Percentiles rank a stretch among this genome's conserved stretches.
These are phyloP conservation scores for Neofusicoccum kwambonambiense DNA, from an alignment of 2,329 filamentous ascomycete species.

Conservation along the genomic window DNA sequence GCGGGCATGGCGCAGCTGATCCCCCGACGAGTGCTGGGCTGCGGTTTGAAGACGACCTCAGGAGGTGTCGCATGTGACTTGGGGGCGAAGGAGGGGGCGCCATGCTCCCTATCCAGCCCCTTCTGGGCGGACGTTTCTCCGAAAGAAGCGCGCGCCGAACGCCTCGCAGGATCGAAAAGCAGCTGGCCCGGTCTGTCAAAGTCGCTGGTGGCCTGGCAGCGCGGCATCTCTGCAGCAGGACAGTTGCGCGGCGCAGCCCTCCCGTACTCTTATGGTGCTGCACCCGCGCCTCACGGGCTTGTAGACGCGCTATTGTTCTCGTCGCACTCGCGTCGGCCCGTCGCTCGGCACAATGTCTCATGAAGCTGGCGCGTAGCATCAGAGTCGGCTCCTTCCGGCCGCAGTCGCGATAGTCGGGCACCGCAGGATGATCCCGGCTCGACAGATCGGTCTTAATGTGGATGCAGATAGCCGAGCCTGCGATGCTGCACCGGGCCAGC, in stretches of 20 bases:
- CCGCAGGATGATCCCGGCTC: background rate
- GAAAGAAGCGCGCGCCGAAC: background rate
- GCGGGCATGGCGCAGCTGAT: background rate
- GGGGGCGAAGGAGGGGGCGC: background rate
- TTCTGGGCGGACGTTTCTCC: background rate
- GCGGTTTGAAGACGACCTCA: background rate
- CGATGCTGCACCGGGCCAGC: background rate
- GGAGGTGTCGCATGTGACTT: background rate
- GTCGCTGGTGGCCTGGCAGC: background rate
- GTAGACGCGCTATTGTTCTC: background rate
- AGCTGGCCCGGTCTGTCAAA: background rate
- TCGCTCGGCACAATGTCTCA: background rate
- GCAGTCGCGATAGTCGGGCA: background rate
- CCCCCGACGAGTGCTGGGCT: background rate
- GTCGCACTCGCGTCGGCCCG: background rate
- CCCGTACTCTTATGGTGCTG: background rate
- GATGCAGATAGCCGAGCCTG: conserved; percentile 8
- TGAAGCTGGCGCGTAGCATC: background rate
- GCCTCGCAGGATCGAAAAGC: background rate
- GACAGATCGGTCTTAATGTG: conserved; percentile 12
- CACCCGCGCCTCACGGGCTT: background rate
- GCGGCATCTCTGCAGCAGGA: no score
- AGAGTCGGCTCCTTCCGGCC: background rate
- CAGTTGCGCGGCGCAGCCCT: background rate
- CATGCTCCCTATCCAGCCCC: background rate